Base-by-base conservation (phyloP, 1,284 basidiomycete species). In the Apiotrichum laibachii region DNA sequence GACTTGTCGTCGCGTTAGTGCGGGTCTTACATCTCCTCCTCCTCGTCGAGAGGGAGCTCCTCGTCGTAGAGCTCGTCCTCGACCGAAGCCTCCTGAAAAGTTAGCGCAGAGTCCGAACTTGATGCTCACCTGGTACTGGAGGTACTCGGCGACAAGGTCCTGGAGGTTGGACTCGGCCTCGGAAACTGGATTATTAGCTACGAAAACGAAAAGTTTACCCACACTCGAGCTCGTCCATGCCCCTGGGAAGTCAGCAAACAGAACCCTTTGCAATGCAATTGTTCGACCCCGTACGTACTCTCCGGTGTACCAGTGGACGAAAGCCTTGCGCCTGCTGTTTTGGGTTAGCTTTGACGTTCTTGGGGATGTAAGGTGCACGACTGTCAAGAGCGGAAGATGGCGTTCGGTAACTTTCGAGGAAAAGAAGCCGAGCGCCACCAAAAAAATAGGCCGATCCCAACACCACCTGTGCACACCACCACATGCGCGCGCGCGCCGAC, bases 261-360 rank as follows among this genome's bases (percentile, higher is more conserved):
- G n/a, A n/a, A n/a, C n/a, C n/a, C n/a, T n/a, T n/a, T n/a, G n/a
- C n/a, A n/a, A n/a, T n/a, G n/a, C n/a, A n/a, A n/a, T n/a, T n/a
- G n/a, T n/a, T n/a, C n/a, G n/a, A n/a, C n/a, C n/a, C n/a, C n/a
- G n/a, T n/a, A n/a, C n/a, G n/a, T n/a, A 31, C 83, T 95, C 92
- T 77, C 93, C 91, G 48, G 92, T 96, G 82, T 96, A 95, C 90
- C 93, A 97, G 81, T 97, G 93, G 85, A 97, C 87, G 88, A 97
- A 97, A 46, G 94, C 94, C 83, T 96, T 96, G 79, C 94, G 85
- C 26, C 26, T 31, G 26, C 4, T 31, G 26, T 31, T 3, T 31
- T 31, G 7, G 26, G n/a, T n/a, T n/a, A n/a, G n/a, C n/a, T n/a
- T n/a, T n/a, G n/a, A n/a, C n/a, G n/a, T n/a, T n/a, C n/a, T n/a